A percentile compares a stretch with the other conserved stretches of the same genome.
These are phyloP conservation scores for Coemansia sp. DNA, from an alignment of 192 early-diverging fungal genomes.

Conservation along the genomic window DNA sequence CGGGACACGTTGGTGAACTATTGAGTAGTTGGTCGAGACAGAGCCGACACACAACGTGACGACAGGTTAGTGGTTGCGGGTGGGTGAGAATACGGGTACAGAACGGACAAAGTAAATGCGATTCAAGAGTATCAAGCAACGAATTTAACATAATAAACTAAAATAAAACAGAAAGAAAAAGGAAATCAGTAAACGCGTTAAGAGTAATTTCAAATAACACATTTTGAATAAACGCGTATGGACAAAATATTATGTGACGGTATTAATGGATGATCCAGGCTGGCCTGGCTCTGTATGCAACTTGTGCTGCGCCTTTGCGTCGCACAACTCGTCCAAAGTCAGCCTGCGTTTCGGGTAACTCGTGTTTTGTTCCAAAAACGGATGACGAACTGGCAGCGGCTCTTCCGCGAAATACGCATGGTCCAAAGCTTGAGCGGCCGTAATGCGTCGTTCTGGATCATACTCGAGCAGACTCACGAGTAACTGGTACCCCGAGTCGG, in stretches of 20 bases:
- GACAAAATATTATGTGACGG: not conserved
- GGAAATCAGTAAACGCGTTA: not conserved
- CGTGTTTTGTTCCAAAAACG: conserved; percentile 51
- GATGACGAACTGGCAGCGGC: conserved; percentile 40
- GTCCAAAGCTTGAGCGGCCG: conserved; percentile 73
- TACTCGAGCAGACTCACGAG: conserved; percentile 78
- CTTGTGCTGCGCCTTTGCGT: conserved; percentile 36
- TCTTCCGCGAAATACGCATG: conserved; percentile 84
- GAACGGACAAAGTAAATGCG: conserved; percentile 8
- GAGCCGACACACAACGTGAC: conserved; percentile 20
- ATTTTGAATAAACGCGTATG: too few relatives aligned
- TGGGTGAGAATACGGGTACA: conserved; percentile 7
- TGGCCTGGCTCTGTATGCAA: conserved; percentile 17
- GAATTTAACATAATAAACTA: not conserved
- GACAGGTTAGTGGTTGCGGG: conserved; percentile 9
- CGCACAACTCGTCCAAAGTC: conserved; percentile 52
- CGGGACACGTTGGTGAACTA: conserved; percentile 10
- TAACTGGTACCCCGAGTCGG: conserved; percentile 65
- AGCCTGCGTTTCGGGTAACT: conserved; percentile 52
- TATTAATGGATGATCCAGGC: conserved; percentile 20
- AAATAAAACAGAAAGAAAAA: not conserved
- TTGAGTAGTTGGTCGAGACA: conserved; percentile 20
- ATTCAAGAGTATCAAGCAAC: conserved; percentile 10
- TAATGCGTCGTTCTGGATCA: conserved; percentile 73
- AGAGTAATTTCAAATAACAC: too few relatives aligned